A percentile compares a stretch with the other conserved stretches of the same genome.
Conservation (phyloP, 2,329 filamentous ascomycete species). For the Pseudogymnoascus sp. region DNA sequence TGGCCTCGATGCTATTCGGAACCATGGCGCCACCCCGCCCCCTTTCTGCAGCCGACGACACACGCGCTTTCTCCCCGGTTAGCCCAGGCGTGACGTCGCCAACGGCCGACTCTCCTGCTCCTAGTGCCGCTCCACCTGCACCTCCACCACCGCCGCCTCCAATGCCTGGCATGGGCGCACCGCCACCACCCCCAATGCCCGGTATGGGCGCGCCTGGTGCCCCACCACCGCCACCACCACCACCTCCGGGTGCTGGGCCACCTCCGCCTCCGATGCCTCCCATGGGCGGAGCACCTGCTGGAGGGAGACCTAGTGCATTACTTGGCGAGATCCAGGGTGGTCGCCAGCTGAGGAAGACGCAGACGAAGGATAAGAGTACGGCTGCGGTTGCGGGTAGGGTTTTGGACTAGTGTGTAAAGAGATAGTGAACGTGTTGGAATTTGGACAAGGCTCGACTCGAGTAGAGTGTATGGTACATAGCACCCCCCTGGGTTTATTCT, state of each 20-base stretch:
- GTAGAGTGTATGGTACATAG: conserved; percentile 6
- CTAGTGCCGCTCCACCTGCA: conserved; percentile 30
- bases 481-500: neutral
- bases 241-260: conserved; percentile 19
- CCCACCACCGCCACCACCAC: conserved; percentile 38
- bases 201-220: conserved; percentile 26
- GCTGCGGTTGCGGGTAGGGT: conserved; percentile 72
- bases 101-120: conserved; percentile 34
- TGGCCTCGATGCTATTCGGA: conserved; percentile 91
- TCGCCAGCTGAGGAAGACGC: conserved; percentile 72
- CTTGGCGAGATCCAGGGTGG: conserved; percentile 79
- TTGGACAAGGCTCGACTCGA: neutral
- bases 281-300: conserved; percentile 28
- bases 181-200: conserved; percentile 31
- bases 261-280: conserved; percentile 27
- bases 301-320: conserved; percentile 53
- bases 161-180: conserved; percentile 33
- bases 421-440: neutral
- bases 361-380: conserved; percentile 78
- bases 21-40: conserved; percentile 93
- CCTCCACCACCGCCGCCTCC: conserved; percentile 43
- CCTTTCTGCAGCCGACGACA: conserved; percentile 72
- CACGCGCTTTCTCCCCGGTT: conserved; percentile 40
- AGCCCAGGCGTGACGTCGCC: conserved; percentile 38
- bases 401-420: conserved; percentile 25